Evolutionary conservation across 169 alveolate species (phyloP).

Genomic region (Babesia gibsoni): DNA sequence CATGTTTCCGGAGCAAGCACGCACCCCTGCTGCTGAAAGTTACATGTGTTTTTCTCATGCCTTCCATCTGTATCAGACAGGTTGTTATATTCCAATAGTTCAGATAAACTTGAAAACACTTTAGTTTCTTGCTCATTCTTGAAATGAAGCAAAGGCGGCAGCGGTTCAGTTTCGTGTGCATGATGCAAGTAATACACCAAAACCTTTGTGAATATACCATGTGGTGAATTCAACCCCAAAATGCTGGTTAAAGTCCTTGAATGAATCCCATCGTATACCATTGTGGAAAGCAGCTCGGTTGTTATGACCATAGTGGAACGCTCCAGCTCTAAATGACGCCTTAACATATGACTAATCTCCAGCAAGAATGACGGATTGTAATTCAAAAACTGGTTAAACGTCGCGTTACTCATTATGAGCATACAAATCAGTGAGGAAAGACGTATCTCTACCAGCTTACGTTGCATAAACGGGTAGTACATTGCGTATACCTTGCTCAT

Average conservation of each 20-base stretch:
- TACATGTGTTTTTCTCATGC: constrained; percentile 5
- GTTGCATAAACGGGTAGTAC: constrained; percentile 38
- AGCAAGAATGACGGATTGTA: constrained; percentile 59
- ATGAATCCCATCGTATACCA: constrained; percentile 66
- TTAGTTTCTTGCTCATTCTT: background rate
- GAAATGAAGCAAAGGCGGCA: constrained; percentile 39
- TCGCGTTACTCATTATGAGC: constrained; percentile 29
- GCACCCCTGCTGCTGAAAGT: constrained; percentile 8
- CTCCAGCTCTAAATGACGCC: constrained; percentile 37
- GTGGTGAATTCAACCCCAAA: constrained; percentile 49
- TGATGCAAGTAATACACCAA: constrained; percentile 51
- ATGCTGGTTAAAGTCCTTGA: constrained; percentile 38
- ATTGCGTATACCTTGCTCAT: constrained; percentile 45
- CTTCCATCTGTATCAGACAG: background rate
- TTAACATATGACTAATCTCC: constrained; percentile 45
- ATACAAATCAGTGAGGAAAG: constrained; percentile 47
- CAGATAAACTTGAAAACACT: background rate
- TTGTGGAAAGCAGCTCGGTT: constrained; percentile 55
- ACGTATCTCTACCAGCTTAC: constrained; percentile 46
- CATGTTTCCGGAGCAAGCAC: constrained; percentile 1
- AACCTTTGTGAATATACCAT: constrained; percentile 58
- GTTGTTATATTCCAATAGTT: background rate
- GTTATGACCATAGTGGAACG: constrained; percentile 47
- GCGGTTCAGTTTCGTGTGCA: constrained; percentile 27
- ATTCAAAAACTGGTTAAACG: constrained; percentile 45